Conservation (phyloP, 2,329 filamentous ascomycete species). For the Phyllosticta capitalensis region DNA sequence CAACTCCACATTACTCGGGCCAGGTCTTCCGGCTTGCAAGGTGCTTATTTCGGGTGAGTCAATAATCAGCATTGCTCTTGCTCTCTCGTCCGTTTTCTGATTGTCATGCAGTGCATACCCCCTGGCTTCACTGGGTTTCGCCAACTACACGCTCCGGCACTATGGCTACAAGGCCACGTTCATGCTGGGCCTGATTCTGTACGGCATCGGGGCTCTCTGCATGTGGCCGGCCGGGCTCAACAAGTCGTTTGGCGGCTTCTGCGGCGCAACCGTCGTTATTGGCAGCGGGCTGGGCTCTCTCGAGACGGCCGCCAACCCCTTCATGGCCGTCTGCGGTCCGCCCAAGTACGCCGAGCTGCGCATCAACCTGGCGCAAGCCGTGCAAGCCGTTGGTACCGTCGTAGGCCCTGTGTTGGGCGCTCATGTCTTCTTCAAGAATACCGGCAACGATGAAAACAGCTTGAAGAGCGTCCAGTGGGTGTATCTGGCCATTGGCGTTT, state of each 20-base stretch:
- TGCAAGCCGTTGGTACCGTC: constrained; percentile 50
- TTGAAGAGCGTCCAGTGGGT: constrained; percentile 55
- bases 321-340: constrained; percentile 45
- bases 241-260: constrained; percentile 50
- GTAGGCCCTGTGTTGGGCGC: constrained; percentile 50
- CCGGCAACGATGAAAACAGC: constrained; percentile 38
- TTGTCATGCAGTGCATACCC: constrained; percentile 32
- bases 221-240: constrained; percentile 51
- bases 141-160: constrained; percentile 39
- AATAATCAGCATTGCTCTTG: neutral
- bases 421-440: constrained; percentile 52
- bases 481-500: constrained; percentile 53
- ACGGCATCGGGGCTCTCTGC: constrained; percentile 47
- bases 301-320: constrained; percentile 51
- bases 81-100: neutral
- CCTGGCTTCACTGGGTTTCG: constrained; percentile 38
- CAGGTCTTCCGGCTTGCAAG: constrained; percentile 38
- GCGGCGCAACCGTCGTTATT: constrained; percentile 48
- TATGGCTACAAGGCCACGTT: constrained; percentile 40
- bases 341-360: constrained; percentile 49
- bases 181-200: constrained; percentile 45
- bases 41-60: constrained; percentile 37
- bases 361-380: constrained; percentile 49
- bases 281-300: constrained; percentile 44
- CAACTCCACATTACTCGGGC: constrained; percentile 35